Percentiles rank a stretch among this genome's conserved stretches.
Evolutionary conservation across 371 early-diverging fungal genomes (phyloP).

Genomic region (Neoconidiobolus thromboides): DNA sequence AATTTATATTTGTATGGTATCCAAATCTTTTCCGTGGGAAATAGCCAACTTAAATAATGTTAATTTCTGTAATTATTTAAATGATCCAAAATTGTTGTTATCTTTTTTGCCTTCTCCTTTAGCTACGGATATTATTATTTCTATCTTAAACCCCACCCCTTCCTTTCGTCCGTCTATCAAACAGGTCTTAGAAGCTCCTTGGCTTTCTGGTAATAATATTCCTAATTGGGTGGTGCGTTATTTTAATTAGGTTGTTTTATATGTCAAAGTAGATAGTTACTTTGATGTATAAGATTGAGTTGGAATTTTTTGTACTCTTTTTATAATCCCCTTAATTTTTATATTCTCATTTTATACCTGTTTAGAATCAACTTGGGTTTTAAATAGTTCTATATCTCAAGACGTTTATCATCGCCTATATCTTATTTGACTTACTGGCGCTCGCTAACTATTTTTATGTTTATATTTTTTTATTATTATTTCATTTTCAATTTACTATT

Average conservation of each 20-base stretch:
- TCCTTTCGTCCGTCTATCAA: constrained; percentile 1
- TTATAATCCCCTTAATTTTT: no score
- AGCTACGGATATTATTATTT: constrained; percentile 3
- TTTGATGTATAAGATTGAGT: no score
- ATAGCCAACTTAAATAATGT: constrained; percentile 21
- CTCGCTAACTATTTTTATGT: no score
- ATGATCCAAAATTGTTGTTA: not conserved
- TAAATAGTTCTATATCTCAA: no score
- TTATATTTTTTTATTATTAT: no score
- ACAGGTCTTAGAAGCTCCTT: constrained; percentile 2
- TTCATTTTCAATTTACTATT: no score
- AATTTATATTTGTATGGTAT: constrained; percentile 44
- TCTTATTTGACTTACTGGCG: no score
- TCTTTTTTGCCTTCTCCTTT: not conserved
- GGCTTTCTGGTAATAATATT: not conserved
- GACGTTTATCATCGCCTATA: no score
- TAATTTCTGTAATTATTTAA: constrained; percentile 8
- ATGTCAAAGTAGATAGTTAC: no score
- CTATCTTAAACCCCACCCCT: not conserved
- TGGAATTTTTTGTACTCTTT: no score
- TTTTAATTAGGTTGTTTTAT: not conserved
- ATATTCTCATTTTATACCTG: no score
- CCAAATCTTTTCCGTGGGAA: constrained; percentile 46
- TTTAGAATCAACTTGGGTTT: no score
- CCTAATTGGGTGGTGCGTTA: constrained; percentile 3